Percentiles rank a stretch among this genome's conserved stretches.
These are phyloP conservation scores for Diphasiastrum complanatum DNA, from an alignment of 83 land plant species.

Conservation along the genomic window DNA sequence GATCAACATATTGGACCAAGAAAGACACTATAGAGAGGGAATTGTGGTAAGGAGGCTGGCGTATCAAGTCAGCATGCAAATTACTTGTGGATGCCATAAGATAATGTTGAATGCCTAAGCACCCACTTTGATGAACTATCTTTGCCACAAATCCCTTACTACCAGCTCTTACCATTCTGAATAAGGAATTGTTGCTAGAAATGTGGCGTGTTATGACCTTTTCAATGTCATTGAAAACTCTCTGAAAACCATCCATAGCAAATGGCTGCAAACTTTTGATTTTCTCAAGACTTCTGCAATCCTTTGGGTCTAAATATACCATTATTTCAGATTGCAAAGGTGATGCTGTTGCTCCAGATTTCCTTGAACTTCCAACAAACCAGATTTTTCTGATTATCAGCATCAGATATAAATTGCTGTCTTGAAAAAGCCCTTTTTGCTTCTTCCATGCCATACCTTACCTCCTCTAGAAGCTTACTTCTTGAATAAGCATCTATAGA, in stretches of 20 bases:
- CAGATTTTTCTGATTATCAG: background rate
- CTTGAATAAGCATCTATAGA: slow-evolving; percentile 35
- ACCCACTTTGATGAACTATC: slow-evolving; percentile 59
- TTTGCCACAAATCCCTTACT: slow-evolving; percentile 75
- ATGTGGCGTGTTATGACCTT: slow-evolving; percentile 25
- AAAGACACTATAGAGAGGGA: too few relatives aligned
- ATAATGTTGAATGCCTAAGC: slow-evolving; percentile 77
- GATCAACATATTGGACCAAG: too few relatives aligned
- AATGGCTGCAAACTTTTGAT: slow-evolving; percentile 12
- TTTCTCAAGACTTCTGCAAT: slow-evolving; percentile 1
- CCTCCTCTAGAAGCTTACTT: slow-evolving; percentile 44
- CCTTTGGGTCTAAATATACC: too few relatives aligned
- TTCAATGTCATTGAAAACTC: slow-evolving; percentile 36
- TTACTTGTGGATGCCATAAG: too few relatives aligned
- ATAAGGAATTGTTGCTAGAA: slow-evolving; percentile 52
- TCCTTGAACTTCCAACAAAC: too few relatives aligned
- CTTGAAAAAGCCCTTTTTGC: slow-evolving; percentile 13
- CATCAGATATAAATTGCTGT: background rate
- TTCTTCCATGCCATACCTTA: slow-evolving; percentile 42
- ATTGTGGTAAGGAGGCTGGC: too few relatives aligned
- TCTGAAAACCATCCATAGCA: slow-evolving; percentile 10
- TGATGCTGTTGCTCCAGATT: too few relatives aligned
- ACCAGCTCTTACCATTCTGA: slow-evolving; percentile 68
- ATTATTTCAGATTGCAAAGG: too few relatives aligned
- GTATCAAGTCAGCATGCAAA: too few relatives aligned